Evolutionary conservation across 1,284 basidiomycete species (phyloP).

Genomic region (Cutaneotrichosporon sp.): DNA sequence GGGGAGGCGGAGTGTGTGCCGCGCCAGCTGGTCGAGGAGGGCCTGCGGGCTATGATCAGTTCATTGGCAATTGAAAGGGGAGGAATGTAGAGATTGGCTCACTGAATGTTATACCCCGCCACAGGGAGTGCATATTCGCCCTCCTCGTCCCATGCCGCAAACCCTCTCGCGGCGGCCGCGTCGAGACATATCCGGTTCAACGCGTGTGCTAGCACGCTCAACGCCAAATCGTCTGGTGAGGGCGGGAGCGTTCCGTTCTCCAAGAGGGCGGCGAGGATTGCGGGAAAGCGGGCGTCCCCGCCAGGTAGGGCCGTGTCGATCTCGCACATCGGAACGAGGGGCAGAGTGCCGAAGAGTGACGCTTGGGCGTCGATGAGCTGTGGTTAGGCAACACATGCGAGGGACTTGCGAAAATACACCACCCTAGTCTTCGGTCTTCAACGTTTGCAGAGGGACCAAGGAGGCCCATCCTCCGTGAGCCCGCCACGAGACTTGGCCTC

Average conservation of each 20-base stretch:
- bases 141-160: not conserved
- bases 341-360: conserved; percentile 25
- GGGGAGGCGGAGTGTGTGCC: conserved; percentile 19
- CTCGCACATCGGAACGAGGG: conserved; percentile 24
- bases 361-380: conserved; percentile 32
- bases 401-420: conserved; percentile 31
- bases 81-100: conserved; percentile 1
- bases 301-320: conserved; percentile 17
- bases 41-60: conserved; percentile 20
- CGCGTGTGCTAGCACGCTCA: conserved; percentile 24
- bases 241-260: conserved; percentile 20
- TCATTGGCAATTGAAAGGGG: not conserved
- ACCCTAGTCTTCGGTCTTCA: conserved; percentile 26
- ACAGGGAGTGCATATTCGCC: conserved; percentile 17
- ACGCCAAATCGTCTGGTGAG: conserved; percentile 22
- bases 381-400: not conserved
- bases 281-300: conserved; percentile 13
- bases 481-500: conserved; percentile 21
- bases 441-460: conserved; percentile 24
- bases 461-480: conserved; percentile 29
- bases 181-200: conserved; percentile 29
- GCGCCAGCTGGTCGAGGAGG: conserved; percentile 27
- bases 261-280: conserved; percentile 24
- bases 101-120: conserved; percentile 21
- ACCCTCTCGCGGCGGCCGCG: conserved; percentile 13